Evolutionary conservation across 2,329 filamentous ascomycete genomes (phyloP), one percentile per base, ranked within the genome.

Genomic region (Penicillium sp.): DNA sequence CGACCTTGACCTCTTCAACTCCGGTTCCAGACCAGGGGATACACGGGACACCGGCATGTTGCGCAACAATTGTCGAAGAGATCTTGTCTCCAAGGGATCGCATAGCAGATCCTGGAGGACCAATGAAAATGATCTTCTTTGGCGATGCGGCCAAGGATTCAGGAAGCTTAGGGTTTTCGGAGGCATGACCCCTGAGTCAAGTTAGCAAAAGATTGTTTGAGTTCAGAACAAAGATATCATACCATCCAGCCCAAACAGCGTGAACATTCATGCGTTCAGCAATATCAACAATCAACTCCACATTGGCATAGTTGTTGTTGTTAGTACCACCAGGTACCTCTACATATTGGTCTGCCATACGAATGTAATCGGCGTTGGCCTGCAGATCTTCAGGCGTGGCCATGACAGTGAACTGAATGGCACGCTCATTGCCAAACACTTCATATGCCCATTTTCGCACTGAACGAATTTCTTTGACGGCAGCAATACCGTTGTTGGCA

Each of bases 361-460:
- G 86, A 74, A 99, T 99, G 79, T 99, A 99, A 78, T 99, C 94
- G 65, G 94, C 94, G 75, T 99, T 99, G 73, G 94, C 94, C 73
- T 88, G 86, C 71, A 99, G 77, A 87, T 99, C 94, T 79, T 99
- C 94, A 50, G 94, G 94, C 40, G 94, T 99, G 66, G 94, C 94
- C 94, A 99, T 99, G 73, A 99, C 94, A 62, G 94, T 99, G 80
- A 99, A 99, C 73, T 97, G 92, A 71, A 99, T 97, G 67, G 93
- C 94, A 70, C 89, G 86, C 81, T 99, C 94, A 78, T 99, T 92
- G 79, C 94, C 93, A 73, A 99, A 99, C 7, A 90, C 96, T 79
- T 99, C 94, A 86, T 99, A 99, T 60, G 94, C 94, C 94, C 94
- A 99, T 92, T 97, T 99, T 76, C 94, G 89, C 71, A 99, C 93